These are phyloP conservation scores for Picea glauca DNA, from an alignment of 75 land plant species.

Conservation along the genomic window DNA sequence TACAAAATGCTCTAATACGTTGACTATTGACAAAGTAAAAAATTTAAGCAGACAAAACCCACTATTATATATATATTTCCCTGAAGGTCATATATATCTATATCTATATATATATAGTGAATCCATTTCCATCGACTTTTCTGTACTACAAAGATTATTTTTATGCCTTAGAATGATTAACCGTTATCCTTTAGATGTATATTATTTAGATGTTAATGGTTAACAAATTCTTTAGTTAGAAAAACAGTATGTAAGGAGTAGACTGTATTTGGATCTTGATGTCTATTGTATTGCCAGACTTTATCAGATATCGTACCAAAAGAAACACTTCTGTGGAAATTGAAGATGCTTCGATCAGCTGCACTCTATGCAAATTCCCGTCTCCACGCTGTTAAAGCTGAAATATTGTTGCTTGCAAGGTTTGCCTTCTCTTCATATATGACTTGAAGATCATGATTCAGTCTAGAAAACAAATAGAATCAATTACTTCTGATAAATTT, in stretches of 20 bases:
- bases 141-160: neutral
- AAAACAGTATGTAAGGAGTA: neutral
- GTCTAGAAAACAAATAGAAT: too few species aligned
- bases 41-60: too few species aligned
- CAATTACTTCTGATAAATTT: too few species aligned
- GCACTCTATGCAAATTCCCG: constrained; percentile 88
- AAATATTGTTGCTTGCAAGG: constrained; percentile 89
- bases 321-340: constrained; percentile 77
- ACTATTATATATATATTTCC: too few species aligned
- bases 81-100: too few species aligned
- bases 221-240: neutral
- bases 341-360: constrained; percentile 67
- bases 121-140: neutral
- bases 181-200: neutral
- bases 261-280: neutral
- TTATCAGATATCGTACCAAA: constrained; percentile 75
- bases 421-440: constrained; percentile 11
- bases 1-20: too few species aligned
- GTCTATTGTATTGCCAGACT: constrained; percentile 32
- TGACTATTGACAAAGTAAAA: too few species aligned
- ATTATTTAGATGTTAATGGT: neutral
- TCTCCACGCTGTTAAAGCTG: constrained; percentile 88
- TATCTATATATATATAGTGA: too few species aligned
- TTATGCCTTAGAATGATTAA: neutral
- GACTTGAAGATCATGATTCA: too few species aligned